phyloP scores from a whole-genome alignment of 768 basidiomycete species.

The Kwoniella sp. region DNA sequence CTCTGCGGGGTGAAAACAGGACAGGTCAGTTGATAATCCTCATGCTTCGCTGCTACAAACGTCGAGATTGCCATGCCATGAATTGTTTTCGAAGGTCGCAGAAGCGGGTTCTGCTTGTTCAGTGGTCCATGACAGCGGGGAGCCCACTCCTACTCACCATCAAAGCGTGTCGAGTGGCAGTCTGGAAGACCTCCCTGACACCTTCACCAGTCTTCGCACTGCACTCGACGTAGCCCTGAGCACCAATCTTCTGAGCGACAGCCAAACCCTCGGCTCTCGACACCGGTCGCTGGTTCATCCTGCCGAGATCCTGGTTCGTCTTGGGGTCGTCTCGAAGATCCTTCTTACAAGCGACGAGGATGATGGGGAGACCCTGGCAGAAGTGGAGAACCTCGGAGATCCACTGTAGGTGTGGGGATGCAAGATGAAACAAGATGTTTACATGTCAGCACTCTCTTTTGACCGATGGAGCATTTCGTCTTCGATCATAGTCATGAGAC shows the following conservation, averaged over 20 bases:
- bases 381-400: slow-evolving; percentile 98
- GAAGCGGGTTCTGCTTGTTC: too few relatives aligned
- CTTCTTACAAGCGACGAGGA: slow-evolving; percentile 99
- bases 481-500: not conserved
- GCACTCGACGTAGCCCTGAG: slow-evolving; percentile 95
- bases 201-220: slow-evolving; percentile 95
- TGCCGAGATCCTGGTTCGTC: slow-evolving; percentile 89
- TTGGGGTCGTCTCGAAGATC: slow-evolving; percentile 90
- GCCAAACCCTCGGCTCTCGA: slow-evolving; percentile 73
- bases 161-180: slow-evolving; percentile 89
- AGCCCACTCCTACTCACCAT: slow-evolving; percentile 44
- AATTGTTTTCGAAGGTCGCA: too few relatives aligned
- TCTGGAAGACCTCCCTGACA: slow-evolving; percentile 97
- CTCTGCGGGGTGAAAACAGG: slow-evolving; percentile 22
- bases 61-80: too few relatives aligned
- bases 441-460: not conserved
- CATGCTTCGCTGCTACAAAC: too few relatives aligned
- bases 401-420: slow-evolving; percentile 66
- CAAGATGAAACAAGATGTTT: not conserved
- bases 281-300: slow-evolving; percentile 92
- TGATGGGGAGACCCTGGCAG: slow-evolving; percentile 88
- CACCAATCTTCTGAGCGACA: slow-evolving; percentile 93
- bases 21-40: too few relatives aligned
- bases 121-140: too few relatives aligned
- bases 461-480: too few relatives aligned